phyloP scores from a whole-genome alignment of 352 stramenopile species.

The Pythium diclinum region DNA sequence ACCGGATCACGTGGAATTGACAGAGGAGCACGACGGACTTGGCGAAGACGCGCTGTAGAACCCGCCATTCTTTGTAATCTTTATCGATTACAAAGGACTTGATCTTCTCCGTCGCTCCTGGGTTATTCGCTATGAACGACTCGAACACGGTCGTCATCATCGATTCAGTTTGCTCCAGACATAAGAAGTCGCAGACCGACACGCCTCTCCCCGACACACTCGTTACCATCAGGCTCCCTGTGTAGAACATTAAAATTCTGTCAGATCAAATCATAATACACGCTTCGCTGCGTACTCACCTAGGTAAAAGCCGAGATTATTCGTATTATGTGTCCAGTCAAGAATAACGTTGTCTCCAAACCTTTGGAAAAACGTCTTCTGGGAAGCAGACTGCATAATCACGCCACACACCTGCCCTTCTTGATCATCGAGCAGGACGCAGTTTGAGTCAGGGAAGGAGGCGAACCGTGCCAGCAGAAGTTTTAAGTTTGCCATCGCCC shows the following conservation, averaged over 20 bases:
- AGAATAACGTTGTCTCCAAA: slow-evolving; percentile 22
- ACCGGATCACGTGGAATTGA: neutral
- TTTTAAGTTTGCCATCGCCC: neutral
- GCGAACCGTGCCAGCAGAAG: neutral
- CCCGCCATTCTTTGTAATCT: slow-evolving; percentile 6
- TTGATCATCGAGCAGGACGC: neutral
- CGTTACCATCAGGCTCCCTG: slow-evolving; percentile 1
- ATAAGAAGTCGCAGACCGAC: slow-evolving; percentile 8
- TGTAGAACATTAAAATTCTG: neutral
- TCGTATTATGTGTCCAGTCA: slow-evolving; percentile 28
- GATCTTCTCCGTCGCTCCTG: neutral
- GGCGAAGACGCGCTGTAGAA: neutral
- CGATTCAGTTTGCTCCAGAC: neutral
- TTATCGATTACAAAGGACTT: slow-evolving; percentile 7
- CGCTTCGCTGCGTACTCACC: slow-evolving; percentile 6
- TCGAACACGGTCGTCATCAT: neutral
- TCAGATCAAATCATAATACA: neutral
- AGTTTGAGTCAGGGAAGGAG: neutral
- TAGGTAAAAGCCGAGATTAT: slow-evolving; percentile 20
- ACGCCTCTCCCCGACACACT: neutral
- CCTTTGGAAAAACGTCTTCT: neutral
- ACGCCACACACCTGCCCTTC: neutral
- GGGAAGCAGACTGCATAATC: neutral
- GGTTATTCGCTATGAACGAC: neutral
- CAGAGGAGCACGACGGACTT: neutral